Conservation (phyloP, 2,329 filamentous ascomycete genomes). For the Ophiostoma ips region DNA sequence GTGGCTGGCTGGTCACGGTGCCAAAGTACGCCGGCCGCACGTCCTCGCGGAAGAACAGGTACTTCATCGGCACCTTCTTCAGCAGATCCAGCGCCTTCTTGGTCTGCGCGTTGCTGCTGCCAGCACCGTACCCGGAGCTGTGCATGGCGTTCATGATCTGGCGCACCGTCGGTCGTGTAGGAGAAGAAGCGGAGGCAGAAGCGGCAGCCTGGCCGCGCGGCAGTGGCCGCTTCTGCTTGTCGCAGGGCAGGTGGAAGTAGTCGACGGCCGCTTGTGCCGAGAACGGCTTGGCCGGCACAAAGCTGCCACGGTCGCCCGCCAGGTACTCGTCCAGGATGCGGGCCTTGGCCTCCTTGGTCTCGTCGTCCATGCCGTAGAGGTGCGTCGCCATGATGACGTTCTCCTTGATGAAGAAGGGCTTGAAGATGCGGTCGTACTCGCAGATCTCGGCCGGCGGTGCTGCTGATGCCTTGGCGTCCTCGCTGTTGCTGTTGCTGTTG, state of each 20-base stretch:
- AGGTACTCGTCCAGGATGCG: constrained; percentile 39
- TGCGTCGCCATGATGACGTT: constrained; percentile 56
- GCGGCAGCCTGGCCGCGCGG: not conserved
- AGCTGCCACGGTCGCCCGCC: constrained; percentile 30
- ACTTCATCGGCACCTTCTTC: constrained; percentile 46
- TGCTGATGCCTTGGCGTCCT: not conserved
- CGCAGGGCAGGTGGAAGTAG: constrained; percentile 30
- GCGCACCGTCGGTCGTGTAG: constrained; percentile 34
- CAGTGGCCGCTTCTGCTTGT: constrained; percentile 15
- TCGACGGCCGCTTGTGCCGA: constrained; percentile 22
- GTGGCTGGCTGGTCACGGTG: constrained; percentile 50
- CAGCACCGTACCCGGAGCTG: constrained; percentile 21
- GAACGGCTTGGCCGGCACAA: constrained; percentile 26
- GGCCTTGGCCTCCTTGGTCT: constrained; percentile 38
- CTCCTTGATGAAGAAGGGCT: constrained; percentile 66
- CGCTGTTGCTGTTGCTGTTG: not conserved
- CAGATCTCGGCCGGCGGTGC: constrained; percentile 19
- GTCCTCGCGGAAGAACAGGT: constrained; percentile 47
- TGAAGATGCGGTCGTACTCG: constrained; percentile 57
- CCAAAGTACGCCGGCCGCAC: constrained; percentile 59
- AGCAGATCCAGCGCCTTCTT: constrained; percentile 27
- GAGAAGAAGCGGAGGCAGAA: not conserved
- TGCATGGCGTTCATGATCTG: constrained; percentile 38
- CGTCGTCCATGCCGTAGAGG: constrained; percentile 42
- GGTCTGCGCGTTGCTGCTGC: constrained; percentile 20